phyloP scores from a whole-genome alignment of 768 basidiomycete genomes.

The Butyriboletus loyo region DNA sequence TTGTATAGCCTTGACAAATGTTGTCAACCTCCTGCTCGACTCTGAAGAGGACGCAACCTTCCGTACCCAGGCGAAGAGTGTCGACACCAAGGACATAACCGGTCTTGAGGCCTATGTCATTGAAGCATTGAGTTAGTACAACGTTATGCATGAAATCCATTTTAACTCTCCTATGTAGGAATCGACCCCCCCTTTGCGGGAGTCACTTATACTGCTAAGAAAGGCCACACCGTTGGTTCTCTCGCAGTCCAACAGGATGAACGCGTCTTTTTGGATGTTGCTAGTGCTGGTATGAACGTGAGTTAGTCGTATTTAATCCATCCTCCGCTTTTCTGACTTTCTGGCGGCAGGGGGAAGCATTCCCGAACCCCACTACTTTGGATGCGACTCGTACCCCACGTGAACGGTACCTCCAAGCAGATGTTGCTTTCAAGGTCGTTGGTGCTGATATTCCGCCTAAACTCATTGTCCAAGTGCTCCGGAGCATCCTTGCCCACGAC shows the following conservation, averaged over 20 bases:
- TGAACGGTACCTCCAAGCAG: slow-evolving; percentile 47
- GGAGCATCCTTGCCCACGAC: slow-evolving; percentile 55
- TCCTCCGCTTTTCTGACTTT: not conserved
- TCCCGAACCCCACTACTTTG: slow-evolving; percentile 45
- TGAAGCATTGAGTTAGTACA: slow-evolving; percentile 65
- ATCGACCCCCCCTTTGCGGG: slow-evolving; percentile 73
- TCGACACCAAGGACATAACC: slow-evolving; percentile 34
- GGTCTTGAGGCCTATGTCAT: slow-evolving; percentile 54
- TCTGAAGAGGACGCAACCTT: slow-evolving; percentile 41
- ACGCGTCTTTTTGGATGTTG: slow-evolving; percentile 61
- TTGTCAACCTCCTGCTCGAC: slow-evolving; percentile 62
- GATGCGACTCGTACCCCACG: slow-evolving; percentile 42
- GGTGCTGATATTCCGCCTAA: slow-evolving; percentile 57
- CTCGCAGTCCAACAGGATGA: slow-evolving; percentile 45
- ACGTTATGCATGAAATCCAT: not conserved
- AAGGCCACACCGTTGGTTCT: slow-evolving; percentile 43
- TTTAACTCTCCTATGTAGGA: slow-evolving; percentile 39
- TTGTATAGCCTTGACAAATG: slow-evolving; percentile 56
- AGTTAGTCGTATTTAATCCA: slow-evolving; percentile 22
- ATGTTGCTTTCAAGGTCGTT: slow-evolving; percentile 46
- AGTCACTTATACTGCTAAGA: slow-evolving; percentile 53
- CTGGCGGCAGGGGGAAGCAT: slow-evolving; percentile 44
- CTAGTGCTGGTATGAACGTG: slow-evolving; percentile 55
- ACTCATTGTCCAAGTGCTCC: slow-evolving; percentile 60
- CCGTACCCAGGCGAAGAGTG: slow-evolving; percentile 30